Percentiles rank a stretch among this genome's conserved stretches.
phyloP scores from a whole-genome alignment of 768 basidiomycete genomes.

The Mycena capillaripes region DNA sequence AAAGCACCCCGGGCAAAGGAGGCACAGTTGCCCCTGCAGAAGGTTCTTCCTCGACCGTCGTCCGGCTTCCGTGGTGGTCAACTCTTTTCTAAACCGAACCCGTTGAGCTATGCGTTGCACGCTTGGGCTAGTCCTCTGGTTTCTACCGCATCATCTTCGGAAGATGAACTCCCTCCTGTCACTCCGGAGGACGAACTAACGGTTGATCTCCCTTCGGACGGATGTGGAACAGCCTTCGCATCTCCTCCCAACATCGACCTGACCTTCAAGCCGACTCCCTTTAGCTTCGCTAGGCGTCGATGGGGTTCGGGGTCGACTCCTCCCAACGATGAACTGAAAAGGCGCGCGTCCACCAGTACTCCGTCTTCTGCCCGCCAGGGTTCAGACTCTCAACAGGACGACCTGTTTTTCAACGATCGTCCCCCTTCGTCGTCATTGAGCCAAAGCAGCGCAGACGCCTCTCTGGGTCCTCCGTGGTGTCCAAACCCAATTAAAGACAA shows the following conservation, averaged over 20 bases:
- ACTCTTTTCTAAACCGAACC: constrained; percentile 72
- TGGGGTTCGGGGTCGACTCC: constrained; percentile 64
- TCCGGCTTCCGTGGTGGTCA: constrained; percentile 60
- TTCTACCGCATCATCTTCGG: constrained; percentile 57
- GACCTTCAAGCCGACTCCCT: constrained; percentile 74
- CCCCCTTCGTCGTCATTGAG: constrained; percentile 21
- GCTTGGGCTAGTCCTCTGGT: constrained; percentile 67
- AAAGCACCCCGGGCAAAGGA: constrained; percentile 40
- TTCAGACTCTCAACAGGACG: constrained; percentile 20
- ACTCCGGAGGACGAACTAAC: constrained; percentile 66
- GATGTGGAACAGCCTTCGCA: constrained; percentile 63
- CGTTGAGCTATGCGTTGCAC: constrained; percentile 69
- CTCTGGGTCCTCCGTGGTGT: constrained; percentile 18
- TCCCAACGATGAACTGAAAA: constrained; percentile 48
- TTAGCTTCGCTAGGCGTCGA: constrained; percentile 72
- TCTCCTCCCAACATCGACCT: constrained; percentile 56
- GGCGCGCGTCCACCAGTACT: not conserved
- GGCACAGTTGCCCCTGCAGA: constrained; percentile 45
- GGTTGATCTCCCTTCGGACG: constrained; percentile 66
- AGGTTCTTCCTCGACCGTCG: constrained; percentile 55
- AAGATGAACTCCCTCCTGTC: constrained; percentile 68
- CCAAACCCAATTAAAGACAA: constrained; percentile 6
- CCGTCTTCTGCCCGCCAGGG: not conserved
- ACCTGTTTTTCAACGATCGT: constrained; percentile 8
- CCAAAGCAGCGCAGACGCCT: constrained; percentile 5